Evolutionary conservation across 129 eudicot species (phyloP).

Genomic region (Silybum marianum): DNA sequence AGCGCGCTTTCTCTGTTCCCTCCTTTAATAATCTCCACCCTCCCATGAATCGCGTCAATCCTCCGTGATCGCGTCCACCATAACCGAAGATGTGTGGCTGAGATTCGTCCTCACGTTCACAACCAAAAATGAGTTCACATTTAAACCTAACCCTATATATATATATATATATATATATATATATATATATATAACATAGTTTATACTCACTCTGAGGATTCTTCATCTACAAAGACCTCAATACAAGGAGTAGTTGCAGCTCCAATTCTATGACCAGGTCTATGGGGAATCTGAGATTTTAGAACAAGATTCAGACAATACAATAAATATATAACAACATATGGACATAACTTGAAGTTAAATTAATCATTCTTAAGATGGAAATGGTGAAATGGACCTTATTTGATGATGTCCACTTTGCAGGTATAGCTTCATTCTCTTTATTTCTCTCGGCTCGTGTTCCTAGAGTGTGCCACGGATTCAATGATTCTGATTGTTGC

Average conservation of each 20-base stretch:
- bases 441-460: slow-evolving; percentile 86
- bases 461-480: slow-evolving; percentile 76
- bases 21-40: too few species aligned
- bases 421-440: slow-evolving; percentile 78
- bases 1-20: too few species aligned
- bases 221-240: slow-evolving; percentile 91
- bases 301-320: not conserved
- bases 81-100: too few species aligned
- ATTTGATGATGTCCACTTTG: slow-evolving; percentile 91
- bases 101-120: too few species aligned
- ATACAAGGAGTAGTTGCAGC: slow-evolving; percentile 53
- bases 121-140: too few species aligned
- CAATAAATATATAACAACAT: not conserved
- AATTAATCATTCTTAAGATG: not conserved
- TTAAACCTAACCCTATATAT: too few species aligned
- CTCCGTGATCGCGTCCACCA: too few species aligned
- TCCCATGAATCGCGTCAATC: too few species aligned
- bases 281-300: slow-evolving; percentile 71
- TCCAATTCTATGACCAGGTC: slow-evolving; percentile 51
- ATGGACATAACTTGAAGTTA: not conserved
- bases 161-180: too few species aligned
- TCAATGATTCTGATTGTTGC: slow-evolving; percentile 43
- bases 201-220: slow-evolving; percentile 61
- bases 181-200: not conserved
- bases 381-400: slow-evolving; percentile 47